These are phyloP conservation scores for Vickermania spadyakhi DNA, from an alignment of 208 protist species.

Conservation along the genomic window DNA sequence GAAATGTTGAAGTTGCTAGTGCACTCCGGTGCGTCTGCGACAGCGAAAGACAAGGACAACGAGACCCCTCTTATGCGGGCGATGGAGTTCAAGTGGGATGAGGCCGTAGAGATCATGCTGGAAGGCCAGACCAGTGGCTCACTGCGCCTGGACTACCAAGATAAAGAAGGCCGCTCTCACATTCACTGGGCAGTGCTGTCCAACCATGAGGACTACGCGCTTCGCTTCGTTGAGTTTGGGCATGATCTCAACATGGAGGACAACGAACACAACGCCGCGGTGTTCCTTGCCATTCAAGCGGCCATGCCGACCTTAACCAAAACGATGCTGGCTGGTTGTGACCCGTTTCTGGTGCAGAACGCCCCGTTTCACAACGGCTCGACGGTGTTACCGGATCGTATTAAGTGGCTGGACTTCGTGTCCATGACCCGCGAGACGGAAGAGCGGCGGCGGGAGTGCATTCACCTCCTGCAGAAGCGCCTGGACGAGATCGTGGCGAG, in stretches of 20 bases:
- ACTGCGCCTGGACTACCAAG: conserved; percentile 49
- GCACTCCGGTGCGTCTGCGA: conserved; percentile 48
- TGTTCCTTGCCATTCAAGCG: conserved; percentile 48
- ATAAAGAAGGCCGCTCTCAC: conserved; percentile 45
- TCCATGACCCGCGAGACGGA: conserved; percentile 22
- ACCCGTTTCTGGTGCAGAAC: conserved; percentile 67
- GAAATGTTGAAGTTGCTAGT: conserved; percentile 67
- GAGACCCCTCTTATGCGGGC: conserved; percentile 78
- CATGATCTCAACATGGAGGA: conserved; percentile 61
- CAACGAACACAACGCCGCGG: conserved; percentile 41
- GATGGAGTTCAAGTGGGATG: conserved; percentile 50
- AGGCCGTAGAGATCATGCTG: conserved; percentile 52
- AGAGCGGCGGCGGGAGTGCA: conserved; percentile 13
- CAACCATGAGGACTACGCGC: conserved; percentile 48
- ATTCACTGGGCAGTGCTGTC: conserved; percentile 63
- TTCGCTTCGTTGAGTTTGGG: conserved; percentile 56
- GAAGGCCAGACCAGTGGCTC: conserved; percentile 13
- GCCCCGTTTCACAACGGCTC: conserved; percentile 76
- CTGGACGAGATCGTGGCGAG: conserved; percentile 36
- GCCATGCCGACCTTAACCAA: conserved; percentile 45
- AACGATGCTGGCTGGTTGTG: conserved; percentile 32
- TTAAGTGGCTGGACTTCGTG: conserved; percentile 57
- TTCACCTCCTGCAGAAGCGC: conserved; percentile 46
- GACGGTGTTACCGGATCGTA: conserved; percentile 59
- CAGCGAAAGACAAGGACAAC: conserved; percentile 59